Evolutionary conservation across 1,139 yeast genomes (phyloP).

Genomic region (Waltiozyma solani): DNA sequence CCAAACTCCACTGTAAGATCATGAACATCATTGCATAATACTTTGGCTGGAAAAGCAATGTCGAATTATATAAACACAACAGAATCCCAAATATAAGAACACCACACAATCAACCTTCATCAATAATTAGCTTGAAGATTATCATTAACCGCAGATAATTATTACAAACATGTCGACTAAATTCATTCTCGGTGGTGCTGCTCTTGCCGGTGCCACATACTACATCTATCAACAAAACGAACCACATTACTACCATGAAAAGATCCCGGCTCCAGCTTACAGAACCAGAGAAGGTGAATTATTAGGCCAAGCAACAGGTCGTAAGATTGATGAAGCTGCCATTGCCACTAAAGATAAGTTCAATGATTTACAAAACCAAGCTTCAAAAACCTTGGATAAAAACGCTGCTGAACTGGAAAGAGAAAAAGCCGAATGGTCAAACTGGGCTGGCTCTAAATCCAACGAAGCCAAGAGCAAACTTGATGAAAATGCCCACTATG

Average conservation of each 20-base stretch:
- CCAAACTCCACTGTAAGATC: background rate
- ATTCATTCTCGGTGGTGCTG: constrained; percentile 22
- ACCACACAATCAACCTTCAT: too few species aligned
- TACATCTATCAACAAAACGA: constrained; percentile 25
- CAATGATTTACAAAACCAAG: constrained; percentile 22
- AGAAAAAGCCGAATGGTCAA: constrained; percentile 10
- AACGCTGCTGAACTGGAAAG: constrained; percentile 19
- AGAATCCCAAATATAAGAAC: too few species aligned
- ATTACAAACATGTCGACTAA: constrained; percentile 11
- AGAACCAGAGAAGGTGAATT: constrained; percentile 14
- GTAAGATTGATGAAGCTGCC: constrained; percentile 19
- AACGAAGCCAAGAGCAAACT: constrained; percentile 5
- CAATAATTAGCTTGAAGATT: too few species aligned
- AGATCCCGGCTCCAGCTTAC: constrained; percentile 8
- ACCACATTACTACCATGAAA: constrained; percentile 18
- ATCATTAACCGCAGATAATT: background rate
- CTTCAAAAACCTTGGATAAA: constrained; percentile 22
- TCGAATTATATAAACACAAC: background rate
- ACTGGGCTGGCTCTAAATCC: constrained; percentile 21
- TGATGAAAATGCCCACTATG: constrained; percentile 5
- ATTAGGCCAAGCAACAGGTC: constrained; percentile 20
- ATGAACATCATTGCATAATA: background rate
- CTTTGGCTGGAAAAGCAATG: background rate
- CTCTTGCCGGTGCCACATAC: constrained; percentile 30
- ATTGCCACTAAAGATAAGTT: constrained; percentile 16